Evolutionary conservation across 148 eudicot species (phyloP).

Genomic region (Linanthus parryae): DNA sequence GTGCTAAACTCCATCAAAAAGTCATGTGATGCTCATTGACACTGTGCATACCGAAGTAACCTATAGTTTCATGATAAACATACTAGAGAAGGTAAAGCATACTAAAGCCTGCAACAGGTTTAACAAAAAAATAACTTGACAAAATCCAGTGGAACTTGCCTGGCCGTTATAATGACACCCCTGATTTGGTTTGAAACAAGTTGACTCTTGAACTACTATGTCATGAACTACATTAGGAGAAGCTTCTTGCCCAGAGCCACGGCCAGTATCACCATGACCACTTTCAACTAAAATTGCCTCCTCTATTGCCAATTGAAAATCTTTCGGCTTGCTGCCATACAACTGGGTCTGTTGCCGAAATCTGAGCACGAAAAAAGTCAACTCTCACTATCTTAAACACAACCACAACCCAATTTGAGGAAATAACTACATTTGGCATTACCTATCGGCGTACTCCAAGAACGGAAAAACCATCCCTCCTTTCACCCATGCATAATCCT

Average conservation of each 20-base stretch:
- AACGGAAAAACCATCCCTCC: conserved; percentile 94
- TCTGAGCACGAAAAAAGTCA: too few species aligned
- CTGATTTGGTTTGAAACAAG: conserved; percentile 47
- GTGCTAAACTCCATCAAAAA: too few species aligned
- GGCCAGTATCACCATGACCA: conserved; percentile 37
- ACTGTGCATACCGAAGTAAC: too few species aligned
- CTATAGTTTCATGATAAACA: too few species aligned
- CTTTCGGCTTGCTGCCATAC: conserved; percentile 80
- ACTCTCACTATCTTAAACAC: conserved; percentile 2
- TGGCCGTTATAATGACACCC: conserved; percentile 31
- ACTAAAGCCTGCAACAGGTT: too few species aligned
- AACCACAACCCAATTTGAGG: background rate
- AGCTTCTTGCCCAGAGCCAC: conserved; percentile 21
- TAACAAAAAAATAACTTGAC: too few species aligned
- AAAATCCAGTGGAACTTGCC: too few species aligned
- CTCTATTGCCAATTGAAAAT: conserved; percentile 80
- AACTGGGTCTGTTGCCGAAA: conserved; percentile 90
- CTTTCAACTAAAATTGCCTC: conserved; percentile 84
- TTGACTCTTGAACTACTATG: conserved; percentile 36
- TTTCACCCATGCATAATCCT: conserved; percentile 98
- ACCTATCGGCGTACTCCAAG: conserved; percentile 73
- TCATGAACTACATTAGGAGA: conserved; percentile 23
- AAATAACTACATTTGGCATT: too few species aligned
- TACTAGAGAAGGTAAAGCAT: too few species aligned
- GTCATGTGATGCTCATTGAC: too few species aligned